A percentile compares a stretch with the other conserved stretches of the same genome.
phyloP scores from a whole-genome alignment of 352 stramenopile genomes.

The Aphanomyces astaci region DNA sequence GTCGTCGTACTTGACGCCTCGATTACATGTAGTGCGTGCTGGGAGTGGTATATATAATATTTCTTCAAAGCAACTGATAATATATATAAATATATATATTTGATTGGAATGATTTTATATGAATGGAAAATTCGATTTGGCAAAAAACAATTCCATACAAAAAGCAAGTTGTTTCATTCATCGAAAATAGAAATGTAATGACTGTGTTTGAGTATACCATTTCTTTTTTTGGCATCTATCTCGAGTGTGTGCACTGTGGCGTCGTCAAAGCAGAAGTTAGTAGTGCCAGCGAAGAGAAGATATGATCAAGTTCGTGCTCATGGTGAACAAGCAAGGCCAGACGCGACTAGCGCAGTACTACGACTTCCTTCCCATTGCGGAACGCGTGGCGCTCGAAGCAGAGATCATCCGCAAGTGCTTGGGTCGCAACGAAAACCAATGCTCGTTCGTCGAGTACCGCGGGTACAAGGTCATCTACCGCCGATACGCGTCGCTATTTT shows the following conservation, averaged over 20 bases:
- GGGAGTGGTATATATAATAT: no score
- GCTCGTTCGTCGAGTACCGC: conserved; percentile 99
- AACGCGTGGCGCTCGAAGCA: conserved; percentile 96
- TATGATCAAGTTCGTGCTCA: conserved; percentile 95
- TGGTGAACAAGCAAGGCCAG: conserved; percentile 99
- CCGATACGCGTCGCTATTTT: conserved; percentile 99
- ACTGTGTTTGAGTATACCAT: no score
- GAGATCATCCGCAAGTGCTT: conserved; percentile 99
- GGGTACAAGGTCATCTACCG: conserved; percentile 99
- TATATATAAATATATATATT: background rate
- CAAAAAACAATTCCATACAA: background rate
- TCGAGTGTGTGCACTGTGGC: background rate
- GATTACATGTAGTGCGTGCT: no score
- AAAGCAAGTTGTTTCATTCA: no score
- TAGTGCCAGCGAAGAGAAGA: no score
- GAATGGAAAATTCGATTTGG: background rate
- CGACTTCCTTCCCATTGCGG: conserved; percentile 98
- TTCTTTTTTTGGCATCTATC: background rate
- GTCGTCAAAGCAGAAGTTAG: no score
- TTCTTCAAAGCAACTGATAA: no score
- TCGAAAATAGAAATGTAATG: no score
- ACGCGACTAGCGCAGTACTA: conserved; percentile 99
- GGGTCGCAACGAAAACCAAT: conserved; percentile 96
- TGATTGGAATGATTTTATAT: background rate
- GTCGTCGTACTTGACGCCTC: no score